phyloP scores from a whole-genome alignment of 2,329 filamentous ascomycete genomes.

The Scopulariopsis brevicaulis region DNA sequence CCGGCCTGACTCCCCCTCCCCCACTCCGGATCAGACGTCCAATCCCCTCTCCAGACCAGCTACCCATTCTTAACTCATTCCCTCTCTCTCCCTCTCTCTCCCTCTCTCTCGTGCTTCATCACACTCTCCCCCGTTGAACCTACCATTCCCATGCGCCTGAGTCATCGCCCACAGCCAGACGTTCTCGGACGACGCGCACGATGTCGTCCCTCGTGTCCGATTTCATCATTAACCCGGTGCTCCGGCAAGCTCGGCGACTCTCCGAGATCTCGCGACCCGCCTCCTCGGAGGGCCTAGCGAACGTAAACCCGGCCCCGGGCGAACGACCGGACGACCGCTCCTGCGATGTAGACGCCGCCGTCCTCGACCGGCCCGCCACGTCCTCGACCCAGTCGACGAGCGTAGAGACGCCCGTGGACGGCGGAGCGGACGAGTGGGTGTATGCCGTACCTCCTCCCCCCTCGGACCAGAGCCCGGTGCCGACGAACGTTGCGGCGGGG shows the following conservation, averaged over 20 bases:
- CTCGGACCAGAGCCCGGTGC: background rate
- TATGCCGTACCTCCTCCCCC: background rate
- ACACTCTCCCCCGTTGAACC: background rate
- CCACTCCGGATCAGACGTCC: background rate
- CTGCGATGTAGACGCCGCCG: conserved; percentile 11
- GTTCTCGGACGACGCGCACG: conserved; percentile 7
- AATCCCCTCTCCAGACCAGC: background rate
- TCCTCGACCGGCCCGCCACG: conserved; percentile 17
- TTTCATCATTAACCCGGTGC: conserved; percentile 54
- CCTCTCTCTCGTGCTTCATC: background rate
- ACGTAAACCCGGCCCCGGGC: conserved; percentile 10
- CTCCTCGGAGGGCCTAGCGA: conserved; percentile 9
- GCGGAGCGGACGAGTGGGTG: background rate
- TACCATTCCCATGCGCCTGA: background rate
- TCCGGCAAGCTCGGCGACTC: conserved; percentile 54
- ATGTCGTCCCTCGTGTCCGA: conserved; percentile 56
- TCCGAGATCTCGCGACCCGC: conserved; percentile 34
- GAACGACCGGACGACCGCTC: conserved; percentile 13
- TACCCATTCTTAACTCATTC: background rate
- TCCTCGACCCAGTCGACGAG: conserved; percentile 21
- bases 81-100: background rate
- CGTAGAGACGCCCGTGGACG: conserved; percentile 11
- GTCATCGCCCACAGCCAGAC: background rate
- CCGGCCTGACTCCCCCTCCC: background rate
- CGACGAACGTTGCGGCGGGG: conserved; percentile 1